Evolutionary conservation across 495 filamentous ascomycete species (phyloP).

Genomic region (Neurospora sp.): DNA sequence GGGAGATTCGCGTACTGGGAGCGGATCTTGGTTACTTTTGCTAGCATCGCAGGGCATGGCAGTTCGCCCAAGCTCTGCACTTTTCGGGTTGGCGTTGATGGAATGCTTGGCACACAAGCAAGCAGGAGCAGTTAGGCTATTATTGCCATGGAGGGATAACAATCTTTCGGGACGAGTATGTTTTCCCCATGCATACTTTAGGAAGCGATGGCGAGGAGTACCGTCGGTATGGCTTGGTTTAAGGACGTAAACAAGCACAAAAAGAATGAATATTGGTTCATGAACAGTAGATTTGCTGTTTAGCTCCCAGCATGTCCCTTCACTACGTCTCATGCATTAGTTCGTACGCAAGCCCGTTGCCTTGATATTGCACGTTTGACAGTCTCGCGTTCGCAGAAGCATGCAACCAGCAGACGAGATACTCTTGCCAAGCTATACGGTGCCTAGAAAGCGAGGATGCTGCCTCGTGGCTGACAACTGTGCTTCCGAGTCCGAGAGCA

Average conservation of each 20-base stretch:
- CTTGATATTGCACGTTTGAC: neutral
- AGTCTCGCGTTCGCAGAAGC: neutral
- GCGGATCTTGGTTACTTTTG: neutral
- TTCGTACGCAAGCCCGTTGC: neutral
- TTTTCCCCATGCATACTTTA: neutral
- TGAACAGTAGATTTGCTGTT: neutral
- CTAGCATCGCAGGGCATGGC: neutral
- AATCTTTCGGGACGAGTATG: neutral
- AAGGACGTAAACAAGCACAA: neutral
- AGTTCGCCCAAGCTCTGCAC: neutral
- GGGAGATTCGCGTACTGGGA: neutral
- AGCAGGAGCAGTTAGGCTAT: neutral
- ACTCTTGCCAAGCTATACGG: neutral
- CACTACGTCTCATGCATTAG: neutral
- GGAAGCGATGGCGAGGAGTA: neutral
- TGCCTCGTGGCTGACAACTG: neutral
- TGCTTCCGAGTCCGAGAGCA: neutral
- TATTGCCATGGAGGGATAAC: neutral
- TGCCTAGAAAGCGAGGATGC: neutral
- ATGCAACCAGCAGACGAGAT: neutral
- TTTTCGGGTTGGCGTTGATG: neutral
- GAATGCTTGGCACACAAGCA: neutral
- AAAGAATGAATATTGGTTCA: neutral
- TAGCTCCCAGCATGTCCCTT: neutral
- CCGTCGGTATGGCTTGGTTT: neutral